Base-by-base conservation (phyloP, 1,284 basidiomycete genomes). In the Rhodofomes roseus region DNA sequence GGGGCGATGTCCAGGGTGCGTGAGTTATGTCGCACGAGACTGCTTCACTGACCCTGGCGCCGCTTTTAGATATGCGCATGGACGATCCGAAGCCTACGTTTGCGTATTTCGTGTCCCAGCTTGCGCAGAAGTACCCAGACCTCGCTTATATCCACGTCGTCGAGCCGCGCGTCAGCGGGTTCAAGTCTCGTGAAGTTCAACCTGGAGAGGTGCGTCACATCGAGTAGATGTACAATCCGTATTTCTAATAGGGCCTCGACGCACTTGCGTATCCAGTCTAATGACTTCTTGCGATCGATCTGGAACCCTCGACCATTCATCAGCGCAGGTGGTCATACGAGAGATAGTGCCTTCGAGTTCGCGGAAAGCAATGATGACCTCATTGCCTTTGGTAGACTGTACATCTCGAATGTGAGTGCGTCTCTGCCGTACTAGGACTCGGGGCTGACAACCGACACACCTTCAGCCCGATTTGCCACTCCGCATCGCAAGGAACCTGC, bases 81-180 rank as follows among this genome's bases (percentile, higher is more conserved):
- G 62, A 70, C 11, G 76, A 84, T 56, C 85, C 82, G 0, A 65
- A 76, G 48, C 78, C 79, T 0, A 76, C 74, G 0, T 83, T 77
- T 71, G 62, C 69, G 2, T 73, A 78, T 56, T 61, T 82, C 4
- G 70, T 74, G 0, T 63, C 66, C 3, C 65, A 74, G 18, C 65
- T 83, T 25, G 71, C 70, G 55, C 55, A 74, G 48, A 64, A 70
- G 7, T 74, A 76, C 63, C 79, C 82, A n/a, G 66, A 77, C 25
- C 70, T 88, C 9, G 83, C 83, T 0, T 89, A 86, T 66, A 62
- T 88, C 22, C 83, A 84, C 68, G 70, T 76, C 37, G 71, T 80
- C 41, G 79, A 81, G 65, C 71, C 75, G 0, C 66, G 74, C n/a
- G 67, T 73, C 0, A 50, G 39, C 6, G 68, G 63, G 55, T 60